phyloP scores from a whole-genome alignment of 2,329 filamentous ascomycete species.

The Beauveria pseudobassiana region DNA sequence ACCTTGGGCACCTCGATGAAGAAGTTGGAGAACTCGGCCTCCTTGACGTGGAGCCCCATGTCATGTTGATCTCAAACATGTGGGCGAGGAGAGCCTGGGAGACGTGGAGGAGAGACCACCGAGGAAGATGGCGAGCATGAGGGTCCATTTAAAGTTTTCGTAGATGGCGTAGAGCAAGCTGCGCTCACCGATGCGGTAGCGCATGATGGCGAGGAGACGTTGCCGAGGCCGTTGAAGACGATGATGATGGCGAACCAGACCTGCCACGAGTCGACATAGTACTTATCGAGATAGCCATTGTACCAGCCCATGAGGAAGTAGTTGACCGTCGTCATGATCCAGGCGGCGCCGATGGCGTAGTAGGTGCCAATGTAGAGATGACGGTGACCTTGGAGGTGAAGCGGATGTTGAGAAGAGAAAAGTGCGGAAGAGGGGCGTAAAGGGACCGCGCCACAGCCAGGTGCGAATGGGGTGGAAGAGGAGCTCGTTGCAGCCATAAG shows the following conservation, averaged over 20 bases:
- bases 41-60: conserved; percentile 49
- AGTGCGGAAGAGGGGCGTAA: conserved; percentile 55
- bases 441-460: conserved; percentile 55
- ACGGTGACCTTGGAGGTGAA: conserved; percentile 64
- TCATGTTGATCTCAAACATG: conserved; percentile 35
- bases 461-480: conserved; percentile 59
- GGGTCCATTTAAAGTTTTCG: conserved; percentile 53
- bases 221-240: conserved; percentile 56
- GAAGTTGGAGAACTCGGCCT: conserved; percentile 52
- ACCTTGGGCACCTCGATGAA: conserved; percentile 57
- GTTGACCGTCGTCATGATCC: conserved; percentile 60
- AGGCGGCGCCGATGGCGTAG: conserved; percentile 61
- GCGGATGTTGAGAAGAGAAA: conserved; percentile 55
- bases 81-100: conserved; percentile 34
- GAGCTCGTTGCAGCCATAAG: conserved; percentile 64
- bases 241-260: conserved; percentile 56
- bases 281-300: conserved; percentile 58
- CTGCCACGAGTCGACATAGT: conserved; percentile 60
- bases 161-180: conserved; percentile 33
- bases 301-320: conserved; percentile 68
- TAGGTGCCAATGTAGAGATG: conserved; percentile 65
- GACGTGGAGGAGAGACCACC: conserved; percentile 37
- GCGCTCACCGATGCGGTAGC: conserved; percentile 52
- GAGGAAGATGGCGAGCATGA: conserved; percentile 42
- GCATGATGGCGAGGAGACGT: conserved; percentile 54